These are phyloP conservation scores for Neonectria hederae DNA, from an alignment of 2,329 filamentous ascomycete genomes.

Conservation along the genomic window DNA sequence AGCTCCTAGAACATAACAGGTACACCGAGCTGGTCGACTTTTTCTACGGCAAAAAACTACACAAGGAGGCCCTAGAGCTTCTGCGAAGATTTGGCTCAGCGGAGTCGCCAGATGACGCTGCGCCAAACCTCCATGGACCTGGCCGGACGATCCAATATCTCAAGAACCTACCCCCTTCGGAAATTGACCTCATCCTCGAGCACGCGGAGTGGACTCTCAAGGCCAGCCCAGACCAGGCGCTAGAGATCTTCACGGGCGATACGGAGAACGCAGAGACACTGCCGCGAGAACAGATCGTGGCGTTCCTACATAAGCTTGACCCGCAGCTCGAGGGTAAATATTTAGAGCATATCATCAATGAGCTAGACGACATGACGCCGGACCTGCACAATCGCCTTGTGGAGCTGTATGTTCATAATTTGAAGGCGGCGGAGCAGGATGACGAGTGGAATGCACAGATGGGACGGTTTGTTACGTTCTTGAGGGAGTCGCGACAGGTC, in stretches of 20 bases:
- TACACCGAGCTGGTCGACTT: conserved; percentile 98
- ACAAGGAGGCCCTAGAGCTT: conserved; percentile 85
- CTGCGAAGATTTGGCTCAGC: conserved; percentile 81
- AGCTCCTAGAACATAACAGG: conserved; percentile 84
- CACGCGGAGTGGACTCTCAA: conserved; percentile 89
- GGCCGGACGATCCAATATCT: conserved; percentile 87
- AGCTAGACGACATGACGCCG: conserved; percentile 84
- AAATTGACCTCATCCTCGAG: conserved; percentile 90
- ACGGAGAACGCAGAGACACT: conserved; percentile 94
- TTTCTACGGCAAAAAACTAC: conserved; percentile 92
- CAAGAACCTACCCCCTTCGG: conserved; percentile 85
- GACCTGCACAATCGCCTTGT: conserved; percentile 89
- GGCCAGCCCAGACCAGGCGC: conserved; percentile 76
- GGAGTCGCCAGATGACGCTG: conserved; percentile 58
- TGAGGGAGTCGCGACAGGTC: conserved; percentile 75
- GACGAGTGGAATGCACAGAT: conserved; percentile 67
- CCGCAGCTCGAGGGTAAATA: conserved; percentile 79
- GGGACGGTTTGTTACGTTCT: conserved; percentile 75
- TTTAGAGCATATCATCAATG: conserved; percentile 88
- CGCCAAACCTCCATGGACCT: conserved; percentile 76
- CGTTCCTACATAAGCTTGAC: conserved; percentile 78
- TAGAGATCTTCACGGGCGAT: conserved; percentile 94
- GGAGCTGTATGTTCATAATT: conserved; percentile 72
- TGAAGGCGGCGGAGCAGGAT: conserved; percentile 54
- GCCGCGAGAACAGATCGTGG: conserved; percentile 78